Conservation (phyloP, 805 yeast species). For the Isabelozyma gotoi region DNA sequence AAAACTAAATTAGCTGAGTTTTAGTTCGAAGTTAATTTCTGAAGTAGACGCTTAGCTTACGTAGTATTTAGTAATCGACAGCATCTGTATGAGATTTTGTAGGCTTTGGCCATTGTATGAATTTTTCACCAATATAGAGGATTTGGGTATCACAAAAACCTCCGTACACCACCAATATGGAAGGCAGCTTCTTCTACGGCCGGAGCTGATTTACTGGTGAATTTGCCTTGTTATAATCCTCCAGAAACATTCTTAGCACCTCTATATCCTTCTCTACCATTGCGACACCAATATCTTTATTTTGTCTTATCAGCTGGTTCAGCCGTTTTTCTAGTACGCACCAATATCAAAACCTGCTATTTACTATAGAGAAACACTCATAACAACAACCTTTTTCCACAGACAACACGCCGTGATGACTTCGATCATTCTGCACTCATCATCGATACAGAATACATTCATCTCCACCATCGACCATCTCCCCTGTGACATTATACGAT, state of each 20-base stretch:
- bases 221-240: no score
- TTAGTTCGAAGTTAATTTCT: neutral
- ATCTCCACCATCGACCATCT: constrained; percentile 44
- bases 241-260: no score
- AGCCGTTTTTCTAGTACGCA: no score
- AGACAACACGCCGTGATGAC: constrained; percentile 5
- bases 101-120: no score
- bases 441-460: constrained; percentile 35
- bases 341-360: neutral
- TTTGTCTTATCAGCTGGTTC: no score
- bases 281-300: no score
- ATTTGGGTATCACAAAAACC: no score
- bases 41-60: neutral
- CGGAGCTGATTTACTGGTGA: no score
- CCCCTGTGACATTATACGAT: constrained; percentile 43
- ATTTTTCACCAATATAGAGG: no score
- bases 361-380: neutral
- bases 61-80: neutral
- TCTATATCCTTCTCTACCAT: no score
- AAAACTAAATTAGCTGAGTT: constrained; percentile 26
- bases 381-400: neutral
- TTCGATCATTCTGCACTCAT: constrained; percentile 19
- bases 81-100: neutral
- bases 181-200: no score
- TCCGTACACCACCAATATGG: neutral